Evolutionary conservation across 352 stramenopile genomes (phyloP), one percentile per base, ranked within the genome.

Genomic region (Phytophthora brassicae): DNA sequence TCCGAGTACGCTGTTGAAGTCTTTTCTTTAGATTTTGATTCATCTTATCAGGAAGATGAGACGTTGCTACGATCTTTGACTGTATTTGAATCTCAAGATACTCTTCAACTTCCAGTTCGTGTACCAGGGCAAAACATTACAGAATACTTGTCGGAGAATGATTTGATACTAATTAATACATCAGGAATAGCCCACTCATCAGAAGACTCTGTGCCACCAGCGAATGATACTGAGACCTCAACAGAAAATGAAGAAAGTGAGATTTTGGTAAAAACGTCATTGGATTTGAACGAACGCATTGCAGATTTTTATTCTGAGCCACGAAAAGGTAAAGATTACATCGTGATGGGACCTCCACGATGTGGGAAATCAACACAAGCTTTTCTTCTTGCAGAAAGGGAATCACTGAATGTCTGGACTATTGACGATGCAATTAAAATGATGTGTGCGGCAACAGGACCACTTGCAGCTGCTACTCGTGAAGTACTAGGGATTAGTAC

Each of bases 21-120:
- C 7, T 97, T 94, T 50, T 96, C 85, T 8, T 53, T 97, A 12
- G 91, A 97, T 50, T 97, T 97, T 70, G 91, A 97, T 50, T 28
- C 47, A 3, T 46, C 70, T 1, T 97, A 96, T 67, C 77, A 85
- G 5, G 63, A 88, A 51, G 94, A 98, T 39, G 94, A 98, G 59
- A 74, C 81, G 12, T 61, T 97, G 7, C 64, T 98, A 3, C 75
- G 74, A 0, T 69, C 70, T 23, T 46, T 90, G 8, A 44, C 54
- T 6, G 78, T 53, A 0, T 98, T 92, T 47, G 75, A 65, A 33
- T 57, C 76, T 5, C 79, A 93, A 26, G 86, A 89, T 14, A 41
- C 83, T 5, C 53, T 97, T 14, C 75, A 93, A 24, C 48, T 97
- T 8, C 83, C 84, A 3, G 56, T 97, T 14, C 81, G 89, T 6